phyloP scores from a whole-genome alignment of 148 eudicot species.

The Suaeda aralocaspica region DNA sequence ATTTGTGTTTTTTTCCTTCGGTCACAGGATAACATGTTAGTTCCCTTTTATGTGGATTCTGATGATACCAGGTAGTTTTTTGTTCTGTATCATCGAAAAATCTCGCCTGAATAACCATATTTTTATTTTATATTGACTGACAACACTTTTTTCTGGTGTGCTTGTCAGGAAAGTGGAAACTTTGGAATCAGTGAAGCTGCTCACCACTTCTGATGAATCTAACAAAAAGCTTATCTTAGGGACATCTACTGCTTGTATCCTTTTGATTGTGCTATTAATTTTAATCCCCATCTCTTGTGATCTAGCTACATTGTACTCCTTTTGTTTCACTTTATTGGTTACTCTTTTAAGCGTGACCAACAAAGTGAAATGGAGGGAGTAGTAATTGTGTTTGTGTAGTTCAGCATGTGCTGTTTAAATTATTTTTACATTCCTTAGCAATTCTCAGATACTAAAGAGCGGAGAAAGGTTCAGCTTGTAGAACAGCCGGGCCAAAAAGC shows the following conservation, averaged over 20 bases:
- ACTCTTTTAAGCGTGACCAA: no score
- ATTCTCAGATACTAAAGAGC: slow-evolving; percentile 64
- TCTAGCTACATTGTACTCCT: no score
- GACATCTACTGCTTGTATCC: slow-evolving; percentile 76
- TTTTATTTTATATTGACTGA: slow-evolving; percentile 3
- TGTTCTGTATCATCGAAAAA: neutral
- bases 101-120: neutral
- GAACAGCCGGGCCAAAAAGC: slow-evolving; percentile 88
- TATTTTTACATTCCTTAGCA: slow-evolving; percentile 44
- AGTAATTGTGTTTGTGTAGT: neutral
- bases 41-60: slow-evolving; percentile 27
- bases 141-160: slow-evolving; percentile 15
- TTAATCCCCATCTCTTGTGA: neutral
- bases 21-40: slow-evolving; percentile 42
- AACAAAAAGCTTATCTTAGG: slow-evolving; percentile 61
- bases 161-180: slow-evolving; percentile 61
- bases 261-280: slow-evolving; percentile 20
- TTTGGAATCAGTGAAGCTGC: slow-evolving; percentile 61
- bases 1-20: slow-evolving; percentile 16
- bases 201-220: slow-evolving; percentile 67
- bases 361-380: no score
- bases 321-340: no score
- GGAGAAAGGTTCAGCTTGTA: slow-evolving; percentile 85
- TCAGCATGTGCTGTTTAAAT: slow-evolving; percentile 2
- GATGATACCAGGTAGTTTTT: slow-evolving; percentile 47